Evolutionary conservation across 805 yeast genomes (phyloP).

Genomic region (Ogataea neopini): DNA sequence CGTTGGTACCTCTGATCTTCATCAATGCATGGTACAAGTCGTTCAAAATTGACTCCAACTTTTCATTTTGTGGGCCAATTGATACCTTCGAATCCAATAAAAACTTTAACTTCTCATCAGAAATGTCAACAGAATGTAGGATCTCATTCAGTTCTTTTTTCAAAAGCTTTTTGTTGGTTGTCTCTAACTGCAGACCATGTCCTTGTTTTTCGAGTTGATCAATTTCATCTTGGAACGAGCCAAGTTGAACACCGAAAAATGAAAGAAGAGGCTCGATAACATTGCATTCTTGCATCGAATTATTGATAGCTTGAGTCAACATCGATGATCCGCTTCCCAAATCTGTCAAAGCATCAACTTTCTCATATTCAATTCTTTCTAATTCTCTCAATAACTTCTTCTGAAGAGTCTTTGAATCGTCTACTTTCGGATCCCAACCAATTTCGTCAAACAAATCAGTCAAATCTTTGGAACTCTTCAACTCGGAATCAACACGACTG

Average conservation of each 20-base stretch:
- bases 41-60: constrained; percentile 55
- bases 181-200: constrained; percentile 79
- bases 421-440: constrained; percentile 66
- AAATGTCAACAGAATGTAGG: constrained; percentile 67
- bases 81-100: constrained; percentile 52
- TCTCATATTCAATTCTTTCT: constrained; percentile 59
- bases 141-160: constrained; percentile 70
- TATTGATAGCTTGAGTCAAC: constrained; percentile 43
- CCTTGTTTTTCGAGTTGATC: constrained; percentile 71
- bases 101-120: constrained; percentile 50
- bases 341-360: constrained; percentile 55
- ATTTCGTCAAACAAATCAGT: constrained; percentile 77
- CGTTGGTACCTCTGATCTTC: constrained; percentile 53
- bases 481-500: constrained; percentile 27
- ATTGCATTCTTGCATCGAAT: constrained; percentile 54
- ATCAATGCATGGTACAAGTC: constrained; percentile 63
- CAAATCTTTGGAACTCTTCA: constrained; percentile 35
- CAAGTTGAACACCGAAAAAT: constrained; percentile 59
- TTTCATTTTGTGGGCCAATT: constrained; percentile 42
- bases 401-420: constrained; percentile 59
- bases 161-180: constrained; percentile 76
- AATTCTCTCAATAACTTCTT: constrained; percentile 60
- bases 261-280: constrained; percentile 55
- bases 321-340: constrained; percentile 39
- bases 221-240: constrained; percentile 67